These are phyloP conservation scores for Perilla frutescens DNA, from an alignment of 257 asterid genomes.

Conservation along the genomic window DNA sequence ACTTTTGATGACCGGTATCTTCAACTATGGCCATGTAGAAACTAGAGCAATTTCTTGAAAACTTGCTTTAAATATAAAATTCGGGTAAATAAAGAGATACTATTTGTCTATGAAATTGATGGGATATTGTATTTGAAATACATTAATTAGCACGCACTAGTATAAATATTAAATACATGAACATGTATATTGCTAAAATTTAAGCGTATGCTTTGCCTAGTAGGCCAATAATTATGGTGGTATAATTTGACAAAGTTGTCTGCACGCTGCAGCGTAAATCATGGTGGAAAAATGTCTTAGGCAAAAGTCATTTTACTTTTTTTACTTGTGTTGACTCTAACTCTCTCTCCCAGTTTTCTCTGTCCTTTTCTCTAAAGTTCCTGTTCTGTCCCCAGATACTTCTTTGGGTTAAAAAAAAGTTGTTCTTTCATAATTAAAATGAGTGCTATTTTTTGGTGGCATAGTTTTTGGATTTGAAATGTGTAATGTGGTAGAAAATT, in stretches of 20 bases:
- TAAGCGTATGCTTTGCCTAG: neutral
- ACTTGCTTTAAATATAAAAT: neutral
- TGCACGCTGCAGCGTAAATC: constrained; percentile 41
- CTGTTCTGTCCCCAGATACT: neutral
- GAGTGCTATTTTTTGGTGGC: neutral
- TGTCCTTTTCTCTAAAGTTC: neutral
- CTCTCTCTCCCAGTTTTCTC: constrained; percentile 6
- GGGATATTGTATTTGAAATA: too few relatives aligned
- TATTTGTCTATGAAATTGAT: neutral
- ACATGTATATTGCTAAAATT: neutral
- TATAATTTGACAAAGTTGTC: constrained; percentile 10
- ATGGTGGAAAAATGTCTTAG: constrained; percentile 32
- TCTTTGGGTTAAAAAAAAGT: neutral
- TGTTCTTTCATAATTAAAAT: neutral
- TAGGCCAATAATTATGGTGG: neutral
- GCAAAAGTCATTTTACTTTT: constrained; percentile 7
- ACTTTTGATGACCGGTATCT: too few relatives aligned
- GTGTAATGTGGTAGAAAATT: neutral
- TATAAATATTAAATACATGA: neutral
- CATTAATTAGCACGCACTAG: too few relatives aligned
- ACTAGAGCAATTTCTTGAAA: neutral
- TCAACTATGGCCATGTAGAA: too few relatives aligned
- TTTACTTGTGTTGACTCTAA: constrained; percentile 1
- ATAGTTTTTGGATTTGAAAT: neutral
- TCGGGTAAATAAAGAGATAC: neutral